Evolutionary conservation across 1,139 yeast genomes (phyloP), one percentile per base, ranked within the genome.

Genomic region (Starmera stellimalicola): DNA sequence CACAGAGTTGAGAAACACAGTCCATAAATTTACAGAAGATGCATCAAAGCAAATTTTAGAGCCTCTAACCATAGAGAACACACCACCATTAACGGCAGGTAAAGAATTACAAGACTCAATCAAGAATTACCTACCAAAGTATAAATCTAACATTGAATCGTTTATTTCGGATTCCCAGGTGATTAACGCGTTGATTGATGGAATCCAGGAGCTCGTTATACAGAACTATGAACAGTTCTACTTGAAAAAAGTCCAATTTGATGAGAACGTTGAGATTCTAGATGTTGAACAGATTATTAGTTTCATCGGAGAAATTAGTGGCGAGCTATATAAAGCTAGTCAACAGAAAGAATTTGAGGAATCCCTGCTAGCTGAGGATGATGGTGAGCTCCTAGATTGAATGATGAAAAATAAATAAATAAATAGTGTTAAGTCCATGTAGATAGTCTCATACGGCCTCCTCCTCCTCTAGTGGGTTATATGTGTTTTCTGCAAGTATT

Each of bases 381-480:
- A n/a, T n/a, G n/a, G n/a, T n/a, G n/a, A n/a, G n/a, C n/a, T n/a
- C n/a, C n/a, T n/a, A n/a, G n/a, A n/a, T n/a, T n/a, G n/a, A n/a
- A n/a, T n/a, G n/a, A n/a, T n/a, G n/a, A n/a, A n/a, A n/a, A n/a
- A n/a, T n/a, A n/a, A n/a, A n/a, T n/a, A n/a, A n/a, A n/a, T n/a
- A n/a, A n/a, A n/a, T n/a, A n/a, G n/a, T n/a, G n/a, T n/a, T n/a
- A n/a, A n/a, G n/a, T n/a, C n/a, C n/a, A n/a, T 17, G 19, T 16
- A 9, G 7, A 27, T 19, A 34, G 15, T n/a, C n/a, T n/a, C n/a
- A n/a, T n/a, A n/a, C n/a, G n/a, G 41, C 44, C 35, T 62, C 73
- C 37, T 76, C 88, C 25, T 77, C 94, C 26, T 84, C 94, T 39
- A 77, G 65, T 1, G 95, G 93, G 50, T 82, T 80, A 56, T 81